Evolutionary conservation across 345 rosid species (phyloP).

Genomic region (Nasturtium officinale): DNA sequence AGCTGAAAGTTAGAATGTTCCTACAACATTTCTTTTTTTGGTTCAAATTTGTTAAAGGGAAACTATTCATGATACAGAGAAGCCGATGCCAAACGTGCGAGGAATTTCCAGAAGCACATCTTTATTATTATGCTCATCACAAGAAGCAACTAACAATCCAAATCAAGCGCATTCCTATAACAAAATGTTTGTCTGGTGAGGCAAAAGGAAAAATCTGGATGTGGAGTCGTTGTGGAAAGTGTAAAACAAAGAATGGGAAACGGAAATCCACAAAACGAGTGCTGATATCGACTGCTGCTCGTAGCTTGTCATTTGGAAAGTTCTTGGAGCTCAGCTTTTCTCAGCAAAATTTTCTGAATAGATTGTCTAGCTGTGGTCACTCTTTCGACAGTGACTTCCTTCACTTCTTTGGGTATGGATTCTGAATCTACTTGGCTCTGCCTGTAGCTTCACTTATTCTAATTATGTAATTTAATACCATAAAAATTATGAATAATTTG

Average conservation of each 20-base stretch:
- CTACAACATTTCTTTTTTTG: background rate
- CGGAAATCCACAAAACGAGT: constrained; percentile 78
- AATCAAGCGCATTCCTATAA: constrained; percentile 54
- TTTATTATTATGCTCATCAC: constrained; percentile 81
- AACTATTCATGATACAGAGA: constrained; percentile 58
- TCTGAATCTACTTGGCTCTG: constrained; percentile 11
- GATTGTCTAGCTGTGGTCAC: constrained; percentile 82
- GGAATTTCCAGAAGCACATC: constrained; percentile 75
- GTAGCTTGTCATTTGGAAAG: constrained; percentile 86
- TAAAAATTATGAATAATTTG: background rate
- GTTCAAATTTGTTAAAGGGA: constrained; percentile 22
- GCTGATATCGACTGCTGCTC: constrained; percentile 69
- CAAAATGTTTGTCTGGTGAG: constrained; percentile 63
- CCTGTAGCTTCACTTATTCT: constrained; percentile 17
- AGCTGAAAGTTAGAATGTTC: background rate
- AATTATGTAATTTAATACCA: background rate
- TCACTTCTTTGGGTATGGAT: constrained; percentile 89
- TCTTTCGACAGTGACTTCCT: constrained; percentile 72
- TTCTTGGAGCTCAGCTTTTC: constrained; percentile 93
- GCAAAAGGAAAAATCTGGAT: constrained; percentile 88
- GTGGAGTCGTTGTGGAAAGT: constrained; percentile 94
- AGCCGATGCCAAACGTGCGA: constrained; percentile 61
- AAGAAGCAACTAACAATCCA: constrained; percentile 75
- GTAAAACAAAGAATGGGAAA: constrained; percentile 56
- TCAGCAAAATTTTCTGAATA: constrained; percentile 48